A percentile compares a stretch with the other conserved stretches of the same genome.
Evolutionary conservation across 202 grass and related monocot species (phyloP).

Genomic region (Zoysia matrella): DNA sequence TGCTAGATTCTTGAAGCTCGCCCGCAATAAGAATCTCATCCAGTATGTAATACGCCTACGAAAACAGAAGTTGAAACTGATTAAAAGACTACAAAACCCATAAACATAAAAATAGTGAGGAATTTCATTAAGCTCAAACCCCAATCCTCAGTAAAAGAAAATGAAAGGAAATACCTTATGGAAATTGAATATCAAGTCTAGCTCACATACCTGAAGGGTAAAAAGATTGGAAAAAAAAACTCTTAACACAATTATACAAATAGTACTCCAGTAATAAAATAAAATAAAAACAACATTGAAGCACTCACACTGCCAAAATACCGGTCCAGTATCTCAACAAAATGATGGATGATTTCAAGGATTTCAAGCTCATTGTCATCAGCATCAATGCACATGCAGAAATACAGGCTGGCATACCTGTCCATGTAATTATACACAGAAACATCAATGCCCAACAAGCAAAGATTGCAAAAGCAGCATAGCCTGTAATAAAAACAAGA

Average conservation of each 20-base stretch:
- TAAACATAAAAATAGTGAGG: slow-evolving; percentile 1
- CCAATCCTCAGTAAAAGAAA: background rate
- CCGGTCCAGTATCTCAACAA: slow-evolving; percentile 93
- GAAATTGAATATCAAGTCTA: slow-evolving; percentile 99
- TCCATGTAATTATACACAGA: slow-evolving; percentile 24
- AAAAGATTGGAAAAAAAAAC: background rate
- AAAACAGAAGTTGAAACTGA: slow-evolving; percentile 29
- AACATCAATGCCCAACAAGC: slow-evolving; percentile 22
- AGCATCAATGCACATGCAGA: slow-evolving; percentile 98
- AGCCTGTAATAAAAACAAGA: slow-evolving; percentile 14
- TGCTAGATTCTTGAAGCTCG: slow-evolving; percentile 97
- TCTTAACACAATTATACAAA: slow-evolving; percentile 10
- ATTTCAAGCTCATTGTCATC: slow-evolving; percentile 94
- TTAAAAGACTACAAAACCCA: slow-evolving; percentile 12
- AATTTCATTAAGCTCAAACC: background rate
- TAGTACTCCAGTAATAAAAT: background rate
- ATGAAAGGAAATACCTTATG: slow-evolving; percentile 72
- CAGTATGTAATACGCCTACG: slow-evolving; percentile 94
- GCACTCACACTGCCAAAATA: slow-evolving; percentile 95
- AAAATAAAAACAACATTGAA: background rate
- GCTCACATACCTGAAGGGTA: slow-evolving; percentile 79
- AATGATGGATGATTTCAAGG: slow-evolving; percentile 99
- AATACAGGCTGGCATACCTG: slow-evolving; percentile 99
- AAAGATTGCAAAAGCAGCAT: slow-evolving; percentile 29
- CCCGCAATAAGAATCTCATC: slow-evolving; percentile 95